These are phyloP conservation scores for Aurifilum marmelostoma DNA, from an alignment of 2,329 filamentous ascomycete species.

Conservation along the genomic window DNA sequence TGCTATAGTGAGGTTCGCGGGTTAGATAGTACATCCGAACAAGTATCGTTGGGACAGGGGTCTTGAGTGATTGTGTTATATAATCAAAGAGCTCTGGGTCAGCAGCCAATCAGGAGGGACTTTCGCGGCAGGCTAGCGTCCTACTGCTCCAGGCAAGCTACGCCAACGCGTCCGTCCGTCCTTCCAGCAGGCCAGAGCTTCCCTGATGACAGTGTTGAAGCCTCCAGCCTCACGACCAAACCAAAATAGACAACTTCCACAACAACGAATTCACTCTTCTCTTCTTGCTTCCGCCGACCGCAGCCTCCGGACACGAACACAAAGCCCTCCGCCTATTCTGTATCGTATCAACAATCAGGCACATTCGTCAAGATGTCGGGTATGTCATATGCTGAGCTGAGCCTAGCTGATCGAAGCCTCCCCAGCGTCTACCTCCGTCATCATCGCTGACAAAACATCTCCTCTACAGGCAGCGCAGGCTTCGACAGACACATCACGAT, in stretches of 20 bases:
- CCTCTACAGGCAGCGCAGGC: constrained; percentile 71
- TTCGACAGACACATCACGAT: constrained; percentile 99
- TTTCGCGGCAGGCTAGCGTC: constrained; percentile 24
- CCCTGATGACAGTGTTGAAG: constrained; percentile 32
- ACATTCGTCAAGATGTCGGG: constrained; percentile 55
- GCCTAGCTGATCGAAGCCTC: constrained; percentile 23
- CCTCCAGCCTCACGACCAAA: constrained; percentile 15
- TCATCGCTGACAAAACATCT: constrained; percentile 34
- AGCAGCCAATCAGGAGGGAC: neutral
- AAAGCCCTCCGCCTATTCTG: neutral
- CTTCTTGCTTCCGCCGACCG: neutral
- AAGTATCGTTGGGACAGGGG: neutral
- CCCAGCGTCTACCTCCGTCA: constrained; percentile 1
- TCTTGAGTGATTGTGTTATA: constrained; percentile 3
- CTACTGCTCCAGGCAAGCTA: constrained; percentile 49
- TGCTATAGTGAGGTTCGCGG: neutral
- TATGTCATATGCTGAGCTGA: constrained; percentile 37
- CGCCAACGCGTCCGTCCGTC: constrained; percentile 45
- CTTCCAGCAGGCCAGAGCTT: constrained; percentile 29
- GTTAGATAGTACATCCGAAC: neutral
- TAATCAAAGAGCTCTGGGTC: constrained; percentile 23
- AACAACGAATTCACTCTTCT: constrained; percentile 23
- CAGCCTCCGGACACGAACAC: neutral
- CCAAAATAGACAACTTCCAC: constrained; percentile 26
- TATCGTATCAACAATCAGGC: neutral